Evolutionary conservation across 2,329 filamentous ascomycete species (phyloP), one percentile per base, ranked within the genome.

Genomic region (Claviceps sorghi): DNA sequence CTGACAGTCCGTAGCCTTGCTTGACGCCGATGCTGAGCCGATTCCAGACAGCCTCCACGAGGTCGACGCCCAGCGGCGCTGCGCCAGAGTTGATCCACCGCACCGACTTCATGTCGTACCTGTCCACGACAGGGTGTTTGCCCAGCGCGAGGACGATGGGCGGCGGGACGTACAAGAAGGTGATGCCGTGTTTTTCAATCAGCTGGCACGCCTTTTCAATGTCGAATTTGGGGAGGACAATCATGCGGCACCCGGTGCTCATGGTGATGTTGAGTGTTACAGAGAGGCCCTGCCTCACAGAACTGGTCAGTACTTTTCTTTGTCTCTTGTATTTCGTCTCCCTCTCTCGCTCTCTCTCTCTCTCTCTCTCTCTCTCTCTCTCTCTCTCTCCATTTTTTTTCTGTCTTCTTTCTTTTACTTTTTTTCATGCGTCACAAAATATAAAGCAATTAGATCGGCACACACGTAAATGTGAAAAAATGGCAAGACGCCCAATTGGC

Each of bases 391-490:
- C n/a, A n/a, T n/a, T n/a, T n/a, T n/a, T n/a, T n/a, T n/a, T n/a
- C n/a, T n/a, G n/a, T n/a, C n/a, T n/a, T n/a, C n/a, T n/a, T n/a
- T n/a, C n/a, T n/a, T n/a, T n/a, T n/a, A n/a, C n/a, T n/a, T n/a
- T n/a, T n/a, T n/a, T n/a, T n/a, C n/a, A n/a, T n/a, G n/a, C n/a
- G n/a, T n/a, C n/a, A n/a, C n/a, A n/a, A n/a, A n/a, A n/a, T n/a
- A n/a, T n/a, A n/a, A n/a, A n/a, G n/a, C n/a, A n/a, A n/a, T n/a
- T n/a, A n/a, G n/a, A n/a, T n/a, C n/a, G n/a, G n/a, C n/a, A 62
- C 78, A 58, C 67, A 85, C 88, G 62, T 95, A 95, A 56, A 95
- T 90, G 64, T 95, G 89, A 69, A 89, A 95, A 66, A 95, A 93
- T 0, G 90, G 90, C 11, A 95, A 67, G 54, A 95, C 84, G 1